Conservation (phyloP, 1,284 basidiomycete genomes). For the Trametes hirsuta region DNA sequence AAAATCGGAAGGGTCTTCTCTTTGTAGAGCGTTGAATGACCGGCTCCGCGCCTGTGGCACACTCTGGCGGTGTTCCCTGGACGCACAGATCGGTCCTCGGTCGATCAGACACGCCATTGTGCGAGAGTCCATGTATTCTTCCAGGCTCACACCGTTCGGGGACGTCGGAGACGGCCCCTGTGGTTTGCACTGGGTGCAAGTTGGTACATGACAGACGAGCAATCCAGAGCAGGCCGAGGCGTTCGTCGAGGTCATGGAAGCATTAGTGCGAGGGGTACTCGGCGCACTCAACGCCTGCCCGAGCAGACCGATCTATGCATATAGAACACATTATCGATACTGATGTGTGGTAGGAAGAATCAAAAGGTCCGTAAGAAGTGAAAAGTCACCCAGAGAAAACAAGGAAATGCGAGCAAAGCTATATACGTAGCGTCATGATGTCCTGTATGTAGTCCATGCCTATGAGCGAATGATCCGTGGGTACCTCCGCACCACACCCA, state of each 20-base stretch:
- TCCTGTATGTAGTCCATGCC: constrained; percentile 22
- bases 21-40: background rate
- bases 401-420: constrained; percentile 18
- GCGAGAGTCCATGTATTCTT: background rate
- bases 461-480: constrained; percentile 18
- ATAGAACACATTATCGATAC: constrained; percentile 20
- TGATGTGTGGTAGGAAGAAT: constrained; percentile 5
- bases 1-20: no score
- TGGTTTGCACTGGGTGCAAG: background rate
- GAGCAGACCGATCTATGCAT: constrained; percentile 4
- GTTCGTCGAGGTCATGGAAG: background rate
- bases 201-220: background rate
- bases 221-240: background rate
- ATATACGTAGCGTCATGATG: constrained; percentile 25
- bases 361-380: constrained; percentile 18
- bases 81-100: background rate
- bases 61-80: background rate
- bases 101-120: background rate
- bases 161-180: background rate
- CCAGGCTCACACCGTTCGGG: background rate
- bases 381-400: constrained; percentile 11
- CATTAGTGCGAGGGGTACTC: no score
- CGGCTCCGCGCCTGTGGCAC: background rate
- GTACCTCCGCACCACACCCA: constrained; percentile 13
- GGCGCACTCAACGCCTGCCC: background rate